phyloP scores from a whole-genome alignment of 2,329 filamentous ascomycete genomes.

The Didymella sp. region DNA sequence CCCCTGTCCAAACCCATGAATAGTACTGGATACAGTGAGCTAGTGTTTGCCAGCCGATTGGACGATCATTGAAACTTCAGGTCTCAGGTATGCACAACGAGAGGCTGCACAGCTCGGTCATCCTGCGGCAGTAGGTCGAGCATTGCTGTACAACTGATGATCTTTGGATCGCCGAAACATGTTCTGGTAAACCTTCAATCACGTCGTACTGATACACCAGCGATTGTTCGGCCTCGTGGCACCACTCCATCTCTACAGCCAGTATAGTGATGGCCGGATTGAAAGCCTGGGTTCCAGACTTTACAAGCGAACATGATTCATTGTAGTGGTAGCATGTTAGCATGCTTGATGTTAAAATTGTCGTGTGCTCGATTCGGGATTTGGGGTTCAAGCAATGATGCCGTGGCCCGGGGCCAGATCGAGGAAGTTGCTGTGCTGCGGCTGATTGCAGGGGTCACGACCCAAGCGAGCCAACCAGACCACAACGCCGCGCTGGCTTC shows the following conservation, averaged over 20 bases:
- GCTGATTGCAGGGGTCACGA: not conserved
- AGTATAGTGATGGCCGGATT: not conserved
- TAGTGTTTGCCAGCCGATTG: not conserved
- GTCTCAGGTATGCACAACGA: not conserved
- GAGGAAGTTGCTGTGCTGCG: constrained; percentile 15
- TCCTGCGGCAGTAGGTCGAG: not conserved
- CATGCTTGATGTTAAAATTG: too few species aligned
- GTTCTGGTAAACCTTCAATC: too few species aligned
- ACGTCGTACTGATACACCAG: too few species aligned
- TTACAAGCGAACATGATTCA: too few species aligned
- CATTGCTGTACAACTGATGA: not conserved
- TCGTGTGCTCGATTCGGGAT: not conserved
- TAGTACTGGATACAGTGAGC: constrained; percentile 20
- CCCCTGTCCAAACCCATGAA: constrained; percentile 23
- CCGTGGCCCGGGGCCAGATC: not conserved
- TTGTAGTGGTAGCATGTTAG: not conserved
- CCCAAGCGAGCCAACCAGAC: constrained; percentile 7
- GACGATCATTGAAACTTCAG: not conserved
- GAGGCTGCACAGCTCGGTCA: not conserved
- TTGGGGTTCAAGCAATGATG: constrained; percentile 2
- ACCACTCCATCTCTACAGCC: not conserved
- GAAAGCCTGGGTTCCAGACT: not conserved
- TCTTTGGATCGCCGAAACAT: too few species aligned
- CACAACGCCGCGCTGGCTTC: not conserved
- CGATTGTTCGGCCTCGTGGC: too few species aligned